A percentile compares a stretch with the other conserved stretches of the same genome.
phyloP scores from a whole-genome alignment of 441 rosid species.

The Eruca vesicaria region DNA sequence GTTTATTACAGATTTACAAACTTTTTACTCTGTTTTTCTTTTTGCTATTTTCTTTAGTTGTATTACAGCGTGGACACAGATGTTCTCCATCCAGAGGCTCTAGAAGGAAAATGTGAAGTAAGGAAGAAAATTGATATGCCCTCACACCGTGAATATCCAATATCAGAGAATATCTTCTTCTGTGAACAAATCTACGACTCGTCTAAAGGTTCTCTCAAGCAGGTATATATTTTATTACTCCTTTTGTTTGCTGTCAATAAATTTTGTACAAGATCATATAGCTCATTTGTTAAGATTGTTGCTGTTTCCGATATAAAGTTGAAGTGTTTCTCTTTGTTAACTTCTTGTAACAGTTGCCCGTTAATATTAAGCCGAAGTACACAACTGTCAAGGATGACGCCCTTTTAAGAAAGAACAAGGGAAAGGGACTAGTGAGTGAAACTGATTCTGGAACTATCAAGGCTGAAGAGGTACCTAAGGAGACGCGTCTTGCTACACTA shows the following conservation, averaged over 20 bases:
- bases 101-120: constrained; percentile 82
- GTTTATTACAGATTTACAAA: not conserved
- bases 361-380: constrained; percentile 50
- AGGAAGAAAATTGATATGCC: constrained; percentile 68
- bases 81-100: constrained; percentile 37
- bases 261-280: no score
- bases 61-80: constrained; percentile 64
- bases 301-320: not conserved
- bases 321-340: constrained; percentile 23
- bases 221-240: constrained; percentile 43
- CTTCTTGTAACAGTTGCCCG: constrained; percentile 55
- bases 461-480: constrained; percentile 40
- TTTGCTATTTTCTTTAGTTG: constrained; percentile 46
- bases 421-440: constrained; percentile 70
- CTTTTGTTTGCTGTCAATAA: not conserved
- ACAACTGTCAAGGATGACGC: constrained; percentile 53
- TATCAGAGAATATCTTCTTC: constrained; percentile 68
- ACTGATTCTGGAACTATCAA: constrained; percentile 38
- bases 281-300: not conserved
- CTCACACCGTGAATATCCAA: constrained; percentile 38
- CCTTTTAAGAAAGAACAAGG: constrained; percentile 73
- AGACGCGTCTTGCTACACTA: constrained; percentile 55
- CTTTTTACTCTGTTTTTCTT: not conserved
- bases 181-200: constrained; percentile 77
- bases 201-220: constrained; percentile 65